Evolutionary conservation across 1,139 yeast species (phyloP), one percentile per base, ranked within the genome.

Genomic region (Blastobotrys serpentis): DNA sequence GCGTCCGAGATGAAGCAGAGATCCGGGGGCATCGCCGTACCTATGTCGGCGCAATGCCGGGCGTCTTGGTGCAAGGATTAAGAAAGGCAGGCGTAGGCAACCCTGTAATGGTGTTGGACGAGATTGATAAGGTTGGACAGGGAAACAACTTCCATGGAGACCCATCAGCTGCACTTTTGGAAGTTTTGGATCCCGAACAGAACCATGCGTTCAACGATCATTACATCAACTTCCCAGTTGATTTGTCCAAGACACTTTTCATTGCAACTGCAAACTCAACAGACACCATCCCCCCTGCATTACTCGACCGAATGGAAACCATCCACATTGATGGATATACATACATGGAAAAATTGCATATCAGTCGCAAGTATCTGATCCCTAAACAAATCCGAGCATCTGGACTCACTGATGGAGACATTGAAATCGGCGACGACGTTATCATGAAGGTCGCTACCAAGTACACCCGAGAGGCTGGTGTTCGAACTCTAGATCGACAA

Each of bases 31-130:
- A 89, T 65, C 75, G 97, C 64, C 75, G 97, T 61, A 89, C 97
- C 0, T 89, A 88, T 64, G 94, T 89, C 40, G 96, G 96, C 2
- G 90, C 96, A 2, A 83, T 89, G 86, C 96, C 96, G 0, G 97
- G 97, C 4, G 76, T 86, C 37, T 73, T 89, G 18, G 76, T 87
- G 22, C 95, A 85, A 68, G 85, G 95, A 0, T 70, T 89, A 48
- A 76, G 95, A 52, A 85, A 85, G 59, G 80, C 90, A 0, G 79
- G 88, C 33, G 77, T 86, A 0, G 83, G 84, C 84, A 88, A 88
- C 61, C 96, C 96, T 0, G 86, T 89, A n/a, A 86, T 89, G 52
- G 72, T 89, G 47, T 73, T 89, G 48, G 97, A 89, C 67, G 97
- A 89, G 65, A 83, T 89, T 54, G 97, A 89, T 67, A 89, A 89